Evolutionary conservation across 495 filamentous ascomycete genomes (phyloP).

Genomic region (Penicillium riverlandense): DNA sequence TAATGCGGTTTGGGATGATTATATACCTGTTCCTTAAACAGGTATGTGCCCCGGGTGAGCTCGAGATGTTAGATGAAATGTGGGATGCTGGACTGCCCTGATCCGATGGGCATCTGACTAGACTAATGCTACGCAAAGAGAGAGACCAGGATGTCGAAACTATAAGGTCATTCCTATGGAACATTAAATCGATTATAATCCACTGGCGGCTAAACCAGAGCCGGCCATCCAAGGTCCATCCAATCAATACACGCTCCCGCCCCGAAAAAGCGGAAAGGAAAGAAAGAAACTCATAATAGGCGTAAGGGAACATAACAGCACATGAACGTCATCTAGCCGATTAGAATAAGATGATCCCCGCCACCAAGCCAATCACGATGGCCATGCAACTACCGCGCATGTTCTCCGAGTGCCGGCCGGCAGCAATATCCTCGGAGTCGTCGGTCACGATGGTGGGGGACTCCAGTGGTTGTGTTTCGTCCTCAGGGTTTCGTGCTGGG

Average conservation of each 20-base stretch:
- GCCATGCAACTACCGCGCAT: conserved; percentile 37
- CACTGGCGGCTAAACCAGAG: conserved; percentile 20
- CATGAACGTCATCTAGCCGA: neutral
- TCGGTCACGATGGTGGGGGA: conserved; percentile 5
- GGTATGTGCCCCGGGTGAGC: too few species aligned
- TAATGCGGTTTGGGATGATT: too few species aligned
- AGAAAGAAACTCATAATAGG: conserved; percentile 17
- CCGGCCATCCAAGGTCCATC: conserved; percentile 12
- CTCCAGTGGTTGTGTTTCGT: neutral
- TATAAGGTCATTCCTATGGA: too few species aligned
- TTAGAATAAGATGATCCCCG: conserved; percentile 38
- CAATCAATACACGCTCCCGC: conserved; percentile 3
- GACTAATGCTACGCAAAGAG: too few species aligned
- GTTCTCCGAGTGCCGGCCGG: conserved; percentile 20
- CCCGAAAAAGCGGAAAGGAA: neutral
- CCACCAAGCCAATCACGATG: conserved; percentile 33
- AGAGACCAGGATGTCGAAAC: too few species aligned
- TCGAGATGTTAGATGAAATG: too few species aligned
- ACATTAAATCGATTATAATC: conserved; percentile 12
- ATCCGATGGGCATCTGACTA: too few species aligned
- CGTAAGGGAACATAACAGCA: conserved; percentile 10
- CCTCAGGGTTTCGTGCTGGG: too few species aligned
- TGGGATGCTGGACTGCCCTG: too few species aligned
- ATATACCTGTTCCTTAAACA: too few species aligned
- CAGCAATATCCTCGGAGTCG: conserved; percentile 19